Evolutionary conservation across 805 yeast species (phyloP).

Genomic region (Sugiyamaella americana): DNA sequence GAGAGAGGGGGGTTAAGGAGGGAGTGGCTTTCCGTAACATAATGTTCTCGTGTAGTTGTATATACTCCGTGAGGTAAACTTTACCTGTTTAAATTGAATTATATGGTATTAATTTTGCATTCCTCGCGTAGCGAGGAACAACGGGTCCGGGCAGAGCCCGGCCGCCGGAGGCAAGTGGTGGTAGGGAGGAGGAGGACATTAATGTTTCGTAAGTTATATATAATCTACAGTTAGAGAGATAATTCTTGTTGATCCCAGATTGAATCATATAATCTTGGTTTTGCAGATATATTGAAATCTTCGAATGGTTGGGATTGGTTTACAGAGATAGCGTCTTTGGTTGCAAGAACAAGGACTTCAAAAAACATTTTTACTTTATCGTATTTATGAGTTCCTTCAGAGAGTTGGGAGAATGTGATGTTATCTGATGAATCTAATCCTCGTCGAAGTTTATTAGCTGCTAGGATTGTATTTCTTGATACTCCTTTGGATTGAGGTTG

Average conservation of each 20-base stretch:
- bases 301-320: constrained; percentile 58
- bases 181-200: too few species aligned
- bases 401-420: constrained; percentile 32
- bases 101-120: too few species aligned
- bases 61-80: too few species aligned
- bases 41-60: too few species aligned
- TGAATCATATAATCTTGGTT: constrained; percentile 13
- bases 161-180: too few species aligned
- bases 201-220: too few species aligned
- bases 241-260: not conserved
- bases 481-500: constrained; percentile 23
- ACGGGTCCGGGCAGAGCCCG: too few species aligned
- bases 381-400: constrained; percentile 33
- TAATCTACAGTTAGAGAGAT: not conserved
- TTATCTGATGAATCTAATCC: constrained; percentile 26
- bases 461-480: constrained; percentile 46
- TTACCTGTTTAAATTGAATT: too few species aligned
- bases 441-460: constrained; percentile 44
- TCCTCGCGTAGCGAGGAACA: too few species aligned
- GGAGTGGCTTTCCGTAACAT: too few species aligned
- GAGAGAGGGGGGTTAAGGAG: too few species aligned
- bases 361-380: constrained; percentile 73
- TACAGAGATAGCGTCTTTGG: constrained; percentile 61
- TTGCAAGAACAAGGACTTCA: constrained; percentile 75
- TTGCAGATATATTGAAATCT: constrained; percentile 47